Evolutionary conservation across 1,284 basidiomycete genomes (phyloP).

Genomic region (Leccinum griseonigrum): DNA sequence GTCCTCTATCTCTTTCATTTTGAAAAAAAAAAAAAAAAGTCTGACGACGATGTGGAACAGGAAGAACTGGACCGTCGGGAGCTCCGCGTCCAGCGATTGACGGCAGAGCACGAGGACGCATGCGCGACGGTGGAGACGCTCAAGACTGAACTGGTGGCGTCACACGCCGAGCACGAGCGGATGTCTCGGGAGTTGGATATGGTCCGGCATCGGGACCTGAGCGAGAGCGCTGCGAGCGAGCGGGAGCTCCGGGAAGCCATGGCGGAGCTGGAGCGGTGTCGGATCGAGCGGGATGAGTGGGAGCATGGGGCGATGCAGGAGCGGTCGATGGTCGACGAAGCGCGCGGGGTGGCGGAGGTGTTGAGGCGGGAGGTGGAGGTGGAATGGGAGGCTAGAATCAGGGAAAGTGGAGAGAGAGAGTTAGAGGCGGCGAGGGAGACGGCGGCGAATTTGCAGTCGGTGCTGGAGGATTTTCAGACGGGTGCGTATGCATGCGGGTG

Average conservation of each 20-base stretch:
- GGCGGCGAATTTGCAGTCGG: slow-evolving; percentile 83
- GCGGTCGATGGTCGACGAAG: slow-evolving; percentile 68
- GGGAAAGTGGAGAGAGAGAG: slow-evolving; percentile 53
- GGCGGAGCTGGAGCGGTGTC: slow-evolving; percentile 79
- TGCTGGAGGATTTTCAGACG: slow-evolving; percentile 92
- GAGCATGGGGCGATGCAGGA: slow-evolving; percentile 77
- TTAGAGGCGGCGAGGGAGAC: slow-evolving; percentile 74
- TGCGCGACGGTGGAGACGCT: slow-evolving; percentile 68
- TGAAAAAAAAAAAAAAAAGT: background rate
- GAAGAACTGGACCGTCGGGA: slow-evolving; percentile 95
- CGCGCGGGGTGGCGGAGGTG: slow-evolving; percentile 52
- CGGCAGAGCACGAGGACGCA: slow-evolving; percentile 75
- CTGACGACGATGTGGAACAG: slow-evolving; percentile 40
- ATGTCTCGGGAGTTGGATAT: slow-evolving; percentile 67
- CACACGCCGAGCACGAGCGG: slow-evolving; percentile 71
- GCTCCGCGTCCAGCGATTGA: slow-evolving; percentile 74
- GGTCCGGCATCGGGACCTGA: slow-evolving; percentile 60
- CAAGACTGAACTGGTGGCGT: slow-evolving; percentile 71
- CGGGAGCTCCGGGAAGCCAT: slow-evolving; percentile 78
- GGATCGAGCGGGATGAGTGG: slow-evolving; percentile 88
- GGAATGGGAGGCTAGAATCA: slow-evolving; percentile 55
- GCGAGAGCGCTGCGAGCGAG: slow-evolving; percentile 75
- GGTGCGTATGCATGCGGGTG: slow-evolving; percentile 47
- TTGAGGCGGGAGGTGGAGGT: slow-evolving; percentile 68
- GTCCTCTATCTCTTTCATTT: slow-evolving; percentile 32